Conservation (phyloP, 1,139 yeast species). For the Eremothecium sinecaudum region DNA sequence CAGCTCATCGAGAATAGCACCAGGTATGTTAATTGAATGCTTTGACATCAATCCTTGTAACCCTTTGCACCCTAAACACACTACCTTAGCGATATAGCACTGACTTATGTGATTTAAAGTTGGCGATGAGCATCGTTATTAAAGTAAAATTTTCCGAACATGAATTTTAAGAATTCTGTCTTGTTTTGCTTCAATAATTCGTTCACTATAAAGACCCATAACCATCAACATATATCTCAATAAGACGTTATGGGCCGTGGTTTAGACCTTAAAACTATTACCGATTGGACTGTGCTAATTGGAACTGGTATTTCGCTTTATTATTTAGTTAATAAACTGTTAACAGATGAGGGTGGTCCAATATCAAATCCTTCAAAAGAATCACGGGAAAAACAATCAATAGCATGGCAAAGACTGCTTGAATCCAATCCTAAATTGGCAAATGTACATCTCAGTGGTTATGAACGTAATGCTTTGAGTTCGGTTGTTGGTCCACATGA, state of each 20-base stretch:
- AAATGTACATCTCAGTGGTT: conserved; percentile 54
- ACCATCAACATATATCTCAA: neutral
- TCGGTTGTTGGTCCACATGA: conserved; percentile 82
- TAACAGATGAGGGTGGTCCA: conserved; percentile 45
- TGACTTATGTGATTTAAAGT: too few species aligned
- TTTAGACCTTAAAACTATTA: conserved; percentile 45
- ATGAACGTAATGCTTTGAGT: conserved; percentile 66
- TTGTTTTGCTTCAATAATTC: too few species aligned
- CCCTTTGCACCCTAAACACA: too few species aligned
- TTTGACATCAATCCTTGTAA: too few species aligned
- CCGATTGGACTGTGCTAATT: conserved; percentile 62
- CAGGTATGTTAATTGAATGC: conserved; percentile 59
- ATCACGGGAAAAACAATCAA: conserved; percentile 55
- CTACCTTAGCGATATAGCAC: too few species aligned
- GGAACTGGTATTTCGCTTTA: conserved; percentile 82
- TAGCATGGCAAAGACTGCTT: conserved; percentile 52
- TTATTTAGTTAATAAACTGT: conserved; percentile 52
- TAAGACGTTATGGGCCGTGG: conserved; percentile 30
- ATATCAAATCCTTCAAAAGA: conserved; percentile 49
- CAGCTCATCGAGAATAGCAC: conserved; percentile 55
- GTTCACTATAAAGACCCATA: neutral
- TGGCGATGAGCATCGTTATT: too few species aligned
- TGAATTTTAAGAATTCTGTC: too few species aligned
- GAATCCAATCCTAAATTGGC: conserved; percentile 47
- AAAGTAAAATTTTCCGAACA: too few species aligned